phyloP scores from a whole-genome alignment of 768 basidiomycete genomes.

The Cubamyces lactineus region DNA sequence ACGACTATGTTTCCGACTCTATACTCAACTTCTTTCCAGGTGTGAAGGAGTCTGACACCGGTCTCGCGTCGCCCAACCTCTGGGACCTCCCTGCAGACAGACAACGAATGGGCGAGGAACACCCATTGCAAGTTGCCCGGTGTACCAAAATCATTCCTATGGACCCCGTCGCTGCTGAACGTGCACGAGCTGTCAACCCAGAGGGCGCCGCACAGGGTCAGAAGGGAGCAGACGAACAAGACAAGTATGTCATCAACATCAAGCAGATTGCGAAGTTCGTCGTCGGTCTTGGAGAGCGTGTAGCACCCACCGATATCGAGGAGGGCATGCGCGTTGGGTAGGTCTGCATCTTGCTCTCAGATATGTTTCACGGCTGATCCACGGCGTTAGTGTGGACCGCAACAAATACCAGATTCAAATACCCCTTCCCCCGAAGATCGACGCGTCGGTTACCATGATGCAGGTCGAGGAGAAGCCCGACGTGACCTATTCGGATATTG shows the following conservation, averaged over 20 bases:
- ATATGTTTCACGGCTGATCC: background rate
- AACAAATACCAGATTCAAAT: slow-evolving; percentile 99
- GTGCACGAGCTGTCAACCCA: slow-evolving; percentile 78
- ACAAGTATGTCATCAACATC: slow-evolving; percentile 99
- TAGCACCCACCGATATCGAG: slow-evolving; percentile 97
- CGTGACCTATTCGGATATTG: slow-evolving; percentile 96
- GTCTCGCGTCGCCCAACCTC: slow-evolving; percentile 92
- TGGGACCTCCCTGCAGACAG: slow-evolving; percentile 97
- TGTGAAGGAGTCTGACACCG: slow-evolving; percentile 98
- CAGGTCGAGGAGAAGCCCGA: slow-evolving; percentile 99
- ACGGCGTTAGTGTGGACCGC: slow-evolving; percentile 74
- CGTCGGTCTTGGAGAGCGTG: slow-evolving; percentile 93
- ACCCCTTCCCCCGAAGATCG: slow-evolving; percentile 97
- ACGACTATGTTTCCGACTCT: background rate
- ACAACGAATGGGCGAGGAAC: slow-evolving; percentile 88
- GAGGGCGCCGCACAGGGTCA: slow-evolving; percentile 79
- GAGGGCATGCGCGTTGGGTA: slow-evolving; percentile 99
- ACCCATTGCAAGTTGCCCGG: slow-evolving; percentile 94
- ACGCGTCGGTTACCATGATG: slow-evolving; percentile 99
- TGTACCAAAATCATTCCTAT: slow-evolving; percentile 98
- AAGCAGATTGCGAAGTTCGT: slow-evolving; percentile 99
- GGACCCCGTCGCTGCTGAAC: slow-evolving; percentile 73
- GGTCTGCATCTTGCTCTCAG: slow-evolving; percentile 37
- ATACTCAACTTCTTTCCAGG: slow-evolving; percentile 45
- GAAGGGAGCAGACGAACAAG: slow-evolving; percentile 98